These are phyloP conservation scores for Penicillium malachiteum DNA, from an alignment of 495 filamentous ascomycete genomes.

Conservation along the genomic window DNA sequence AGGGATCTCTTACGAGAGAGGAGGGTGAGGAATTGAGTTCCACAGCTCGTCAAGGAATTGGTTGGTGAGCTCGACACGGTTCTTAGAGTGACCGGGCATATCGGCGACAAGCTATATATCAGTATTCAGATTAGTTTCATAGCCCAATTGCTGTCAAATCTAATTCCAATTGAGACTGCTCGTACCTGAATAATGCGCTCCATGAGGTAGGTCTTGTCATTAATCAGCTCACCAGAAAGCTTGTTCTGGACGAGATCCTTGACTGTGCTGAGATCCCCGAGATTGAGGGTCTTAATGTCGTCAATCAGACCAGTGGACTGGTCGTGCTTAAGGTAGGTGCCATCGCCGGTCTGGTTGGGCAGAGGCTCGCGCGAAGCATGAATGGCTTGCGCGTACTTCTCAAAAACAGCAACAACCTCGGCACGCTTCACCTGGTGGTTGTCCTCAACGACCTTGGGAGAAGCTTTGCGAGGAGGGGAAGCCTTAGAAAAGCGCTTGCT, in stretches of 20 bases:
- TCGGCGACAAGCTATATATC: conserved; percentile 57
- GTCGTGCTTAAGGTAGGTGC: conserved; percentile 52
- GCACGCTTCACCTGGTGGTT: conserved; percentile 35
- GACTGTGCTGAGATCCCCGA: conserved; percentile 57
- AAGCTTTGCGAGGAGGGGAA: conserved; percentile 29
- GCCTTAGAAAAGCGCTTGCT: conserved; percentile 44
- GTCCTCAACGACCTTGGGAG: conserved; percentile 26
- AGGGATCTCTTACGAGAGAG: conserved; percentile 42
- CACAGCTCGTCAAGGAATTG: conserved; percentile 69
- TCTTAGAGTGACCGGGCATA: conserved; percentile 61
- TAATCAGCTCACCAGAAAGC: conserved; percentile 53
- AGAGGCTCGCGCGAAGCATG: conserved; percentile 63
- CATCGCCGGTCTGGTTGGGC: conserved; percentile 65
- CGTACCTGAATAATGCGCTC: conserved; percentile 68
- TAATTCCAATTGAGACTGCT: background rate
- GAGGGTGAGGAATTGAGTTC: conserved; percentile 56
- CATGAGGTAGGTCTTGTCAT: conserved; percentile 82
- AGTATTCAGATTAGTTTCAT: background rate
- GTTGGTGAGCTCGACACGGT: conserved; percentile 64
- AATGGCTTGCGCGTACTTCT: conserved; percentile 62
- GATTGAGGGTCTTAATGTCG: conserved; percentile 62
- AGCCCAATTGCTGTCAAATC: background rate
- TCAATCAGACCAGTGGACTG: conserved; percentile 56
- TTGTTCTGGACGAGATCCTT: conserved; percentile 53
- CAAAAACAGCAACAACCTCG: conserved; percentile 53